These are phyloP conservation scores for Metschnikowia shivogae DNA, from an alignment of 805 yeast genomes.

Conservation along the genomic window DNA sequence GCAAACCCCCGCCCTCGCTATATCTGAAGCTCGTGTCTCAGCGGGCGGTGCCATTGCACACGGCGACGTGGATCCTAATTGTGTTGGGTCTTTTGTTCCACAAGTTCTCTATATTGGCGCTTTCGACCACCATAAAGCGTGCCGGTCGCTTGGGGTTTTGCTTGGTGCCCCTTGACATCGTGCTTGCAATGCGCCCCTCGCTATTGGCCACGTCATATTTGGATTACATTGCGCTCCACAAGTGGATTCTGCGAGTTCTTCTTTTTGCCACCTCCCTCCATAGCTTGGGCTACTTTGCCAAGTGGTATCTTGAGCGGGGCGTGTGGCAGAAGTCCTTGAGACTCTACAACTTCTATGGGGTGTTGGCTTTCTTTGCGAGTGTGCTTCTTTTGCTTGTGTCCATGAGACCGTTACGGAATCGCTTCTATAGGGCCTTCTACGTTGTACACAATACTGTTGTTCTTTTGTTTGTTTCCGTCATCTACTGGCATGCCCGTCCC, in stretches of 20 bases:
- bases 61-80: constrained; percentile 32
- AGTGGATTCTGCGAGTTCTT: constrained; percentile 65
- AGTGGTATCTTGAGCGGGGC: constrained; percentile 43
- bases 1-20: constrained; percentile 26
- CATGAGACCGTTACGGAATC: constrained; percentile 45
- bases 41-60: constrained; percentile 31
- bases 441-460: constrained; percentile 52
- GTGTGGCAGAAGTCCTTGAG: constrained; percentile 29
- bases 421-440: constrained; percentile 52
- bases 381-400: constrained; percentile 42
- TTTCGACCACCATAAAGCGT: constrained; percentile 44
- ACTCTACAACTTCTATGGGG: constrained; percentile 48
- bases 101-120: constrained; percentile 29
- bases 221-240: constrained; percentile 55
- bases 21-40: constrained; percentile 24
- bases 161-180: constrained; percentile 54
- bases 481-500: constrained; percentile 64
- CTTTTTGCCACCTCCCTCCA: constrained; percentile 46
- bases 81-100: constrained; percentile 27
- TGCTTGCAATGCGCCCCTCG: constrained; percentile 55
- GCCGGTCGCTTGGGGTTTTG: constrained; percentile 59
- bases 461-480: constrained; percentile 41
- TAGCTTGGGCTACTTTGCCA: constrained; percentile 45
- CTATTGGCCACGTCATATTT: constrained; percentile 47
- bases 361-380: constrained; percentile 36